Evolutionary conservation across 1,284 basidiomycete species (phyloP).

Genomic region (Marasmius fiardii): DNA sequence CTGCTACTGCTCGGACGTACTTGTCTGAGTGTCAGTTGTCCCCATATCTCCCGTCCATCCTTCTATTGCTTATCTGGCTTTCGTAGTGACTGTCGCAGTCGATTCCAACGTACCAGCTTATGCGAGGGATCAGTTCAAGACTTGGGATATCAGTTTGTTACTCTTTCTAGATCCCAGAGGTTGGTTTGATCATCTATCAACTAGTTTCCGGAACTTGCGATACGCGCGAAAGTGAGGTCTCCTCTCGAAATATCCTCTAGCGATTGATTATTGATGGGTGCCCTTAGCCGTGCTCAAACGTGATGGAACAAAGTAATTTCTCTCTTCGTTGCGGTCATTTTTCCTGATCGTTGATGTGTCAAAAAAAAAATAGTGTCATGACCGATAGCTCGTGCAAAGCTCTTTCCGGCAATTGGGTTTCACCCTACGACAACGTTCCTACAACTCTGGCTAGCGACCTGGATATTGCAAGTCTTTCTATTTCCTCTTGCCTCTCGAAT

Average conservation of each 20-base stretch:
- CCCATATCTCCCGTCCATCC: not conserved
- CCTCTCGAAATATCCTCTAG: not conserved
- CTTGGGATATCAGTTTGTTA: slow-evolving; percentile 42
- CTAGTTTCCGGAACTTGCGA: slow-evolving; percentile 49
- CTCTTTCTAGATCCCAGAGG: too few species aligned
- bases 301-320: slow-evolving; percentile 38
- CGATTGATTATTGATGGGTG: slow-evolving; percentile 1
- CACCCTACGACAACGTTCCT: slow-evolving; percentile 43
- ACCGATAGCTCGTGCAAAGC: slow-evolving; percentile 36
- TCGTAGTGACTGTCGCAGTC: slow-evolving; percentile 42
- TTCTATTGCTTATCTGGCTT: not conserved
- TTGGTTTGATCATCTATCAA: too few species aligned
- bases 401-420: slow-evolving; percentile 50
- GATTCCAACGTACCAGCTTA: slow-evolving; percentile 47
- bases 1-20: slow-evolving; percentile 33
- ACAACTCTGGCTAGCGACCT: slow-evolving; percentile 43
- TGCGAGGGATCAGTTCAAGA: slow-evolving; percentile 37
- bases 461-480: slow-evolving; percentile 40
- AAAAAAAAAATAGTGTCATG: slow-evolving; percentile 27
- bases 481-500: not conserved
- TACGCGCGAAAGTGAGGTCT: slow-evolving; percentile 45
- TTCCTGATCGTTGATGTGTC: not conserved
- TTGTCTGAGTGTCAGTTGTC: slow-evolving; percentile 30
- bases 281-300: slow-evolving; percentile 47
- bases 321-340: not conserved